These are phyloP conservation scores for Collybia mongolica DNA, from an alignment of 768 basidiomycete genomes.

Conservation along the genomic window DNA sequence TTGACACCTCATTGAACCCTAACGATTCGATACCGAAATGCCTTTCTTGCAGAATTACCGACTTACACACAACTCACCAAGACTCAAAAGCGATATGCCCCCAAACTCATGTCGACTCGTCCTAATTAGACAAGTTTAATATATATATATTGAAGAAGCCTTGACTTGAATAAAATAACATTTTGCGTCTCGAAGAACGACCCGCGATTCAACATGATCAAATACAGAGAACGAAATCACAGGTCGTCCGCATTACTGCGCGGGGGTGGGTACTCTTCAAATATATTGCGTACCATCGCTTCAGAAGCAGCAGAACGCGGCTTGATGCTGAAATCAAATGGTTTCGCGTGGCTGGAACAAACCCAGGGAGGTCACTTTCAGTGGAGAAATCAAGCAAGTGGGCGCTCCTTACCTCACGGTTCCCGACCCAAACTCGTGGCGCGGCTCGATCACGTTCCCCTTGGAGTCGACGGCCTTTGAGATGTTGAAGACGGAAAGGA, in stretches of 20 bases:
- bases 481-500: constrained; percentile 33
- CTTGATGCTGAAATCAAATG: constrained; percentile 11
- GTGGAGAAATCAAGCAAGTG: background rate
- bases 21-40: too few relatives aligned
- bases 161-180: too few relatives aligned
- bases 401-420: constrained; percentile 11
- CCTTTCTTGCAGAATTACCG: too few relatives aligned
- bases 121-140: too few relatives aligned
- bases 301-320: constrained; percentile 11
- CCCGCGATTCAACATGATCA: too few relatives aligned
- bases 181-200: too few relatives aligned
- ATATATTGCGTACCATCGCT: constrained; percentile 9
- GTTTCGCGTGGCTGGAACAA: constrained; percentile 11
- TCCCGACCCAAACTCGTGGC: constrained; percentile 8
- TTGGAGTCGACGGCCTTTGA: constrained; percentile 24
- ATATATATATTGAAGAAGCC: too few relatives aligned
- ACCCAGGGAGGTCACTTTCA: too few relatives aligned
- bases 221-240: background rate
- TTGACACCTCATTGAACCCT: too few relatives aligned
- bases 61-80: too few relatives aligned
- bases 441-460: constrained; percentile 17
- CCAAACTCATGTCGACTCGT: too few relatives aligned
- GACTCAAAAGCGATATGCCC: too few relatives aligned
- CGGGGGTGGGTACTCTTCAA: constrained; percentile 13
- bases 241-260: constrained; percentile 12